Evolutionary conservation across 805 yeast species (phyloP).

Genomic region (Saturnispora saitoi): DNA sequence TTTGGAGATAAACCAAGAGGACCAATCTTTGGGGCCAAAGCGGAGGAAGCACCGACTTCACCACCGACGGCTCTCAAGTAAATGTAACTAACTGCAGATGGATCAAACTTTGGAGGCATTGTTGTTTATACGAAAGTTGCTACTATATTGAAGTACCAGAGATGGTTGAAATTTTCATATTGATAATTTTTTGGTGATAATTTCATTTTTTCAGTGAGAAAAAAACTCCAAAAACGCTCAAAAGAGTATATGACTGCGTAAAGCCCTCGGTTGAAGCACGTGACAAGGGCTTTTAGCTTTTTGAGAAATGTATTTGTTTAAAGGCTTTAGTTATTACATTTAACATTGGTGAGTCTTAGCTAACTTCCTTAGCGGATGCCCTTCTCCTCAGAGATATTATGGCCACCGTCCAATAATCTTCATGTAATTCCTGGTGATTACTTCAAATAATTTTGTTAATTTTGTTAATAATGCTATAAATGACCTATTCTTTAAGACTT

Average conservation of each 20-base stretch:
- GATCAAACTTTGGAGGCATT: constrained; percentile 99
- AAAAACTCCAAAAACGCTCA: too few species aligned
- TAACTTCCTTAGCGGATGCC: constrained; percentile 49
- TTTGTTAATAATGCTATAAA: background rate
- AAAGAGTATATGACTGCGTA: constrained; percentile 3
- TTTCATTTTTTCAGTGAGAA: background rate
- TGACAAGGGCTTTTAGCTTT: background rate
- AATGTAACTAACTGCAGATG: constrained; percentile 95
- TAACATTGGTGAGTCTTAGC: constrained; percentile 41
- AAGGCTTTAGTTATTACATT: background rate
- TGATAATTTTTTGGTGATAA: background rate
- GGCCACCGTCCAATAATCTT: constrained; percentile 45
- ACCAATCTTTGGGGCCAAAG: constrained; percentile 99
- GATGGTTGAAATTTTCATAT: background rate
- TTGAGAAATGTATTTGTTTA: background rate
- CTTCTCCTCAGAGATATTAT: constrained; percentile 23
- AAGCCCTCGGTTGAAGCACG: constrained; percentile 3
- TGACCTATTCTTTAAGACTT: background rate
- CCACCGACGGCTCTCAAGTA: constrained; percentile 99
- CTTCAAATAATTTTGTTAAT: background rate
- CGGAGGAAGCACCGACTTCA: constrained; percentile 99
- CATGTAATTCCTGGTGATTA: background rate
- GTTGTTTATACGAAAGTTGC: constrained; percentile 19
- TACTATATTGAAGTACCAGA: background rate
- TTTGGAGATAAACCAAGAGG: constrained; percentile 99